Evolutionary conservation across 2,329 filamentous ascomycete genomes (phyloP), one percentile per base, ranked within the genome.

Genomic region (Fusarium ramigenum): DNA sequence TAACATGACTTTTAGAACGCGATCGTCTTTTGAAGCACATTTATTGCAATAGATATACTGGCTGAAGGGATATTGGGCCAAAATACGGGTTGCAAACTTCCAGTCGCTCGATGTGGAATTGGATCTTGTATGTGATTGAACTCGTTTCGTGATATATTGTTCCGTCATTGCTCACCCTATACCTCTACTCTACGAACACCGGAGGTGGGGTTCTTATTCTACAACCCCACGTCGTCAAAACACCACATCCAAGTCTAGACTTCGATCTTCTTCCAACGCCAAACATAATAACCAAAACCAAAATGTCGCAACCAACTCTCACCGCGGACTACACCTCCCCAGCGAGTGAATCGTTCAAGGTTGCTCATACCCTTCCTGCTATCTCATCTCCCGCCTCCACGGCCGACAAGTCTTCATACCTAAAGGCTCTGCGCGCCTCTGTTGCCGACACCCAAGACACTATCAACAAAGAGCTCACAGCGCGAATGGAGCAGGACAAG

Each of bases 401-500:
- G 59, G 67, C 83, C 57, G 84, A 87, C 66, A 92, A 90, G 79
- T 87, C 87, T 4, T 80, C 83, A 14, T 93, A 91, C 80, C 88
- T 95, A 34, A 78, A 82, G 44, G 80, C 85, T 32, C 87, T 95
- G 16, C 88, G 91, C 52, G 77, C 82, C 18, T 88, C 89, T n/a
- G 85, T 90, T 36, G 79, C 83, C 4, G 79, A 85, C 14, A 83
- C 92, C n/a, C 93, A 95, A 79, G 86, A 86, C 63, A 84, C 87
- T 57, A 84, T 95, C 79, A 96, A 96, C 82, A 84, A 83, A 71
- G 91, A 93, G 79, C 85, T 96, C 66, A 95, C 93, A 9, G 80
- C 85, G 59, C 89, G 91, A 64, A 95, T 95, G 93, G 92, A 92
- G 42, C 87, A 92, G 69, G 93, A 95, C 79, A 92, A 91, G 78